phyloP scores from a whole-genome alignment of 1,284 basidiomycete genomes.

The Microbotryomycetes sp. region DNA sequence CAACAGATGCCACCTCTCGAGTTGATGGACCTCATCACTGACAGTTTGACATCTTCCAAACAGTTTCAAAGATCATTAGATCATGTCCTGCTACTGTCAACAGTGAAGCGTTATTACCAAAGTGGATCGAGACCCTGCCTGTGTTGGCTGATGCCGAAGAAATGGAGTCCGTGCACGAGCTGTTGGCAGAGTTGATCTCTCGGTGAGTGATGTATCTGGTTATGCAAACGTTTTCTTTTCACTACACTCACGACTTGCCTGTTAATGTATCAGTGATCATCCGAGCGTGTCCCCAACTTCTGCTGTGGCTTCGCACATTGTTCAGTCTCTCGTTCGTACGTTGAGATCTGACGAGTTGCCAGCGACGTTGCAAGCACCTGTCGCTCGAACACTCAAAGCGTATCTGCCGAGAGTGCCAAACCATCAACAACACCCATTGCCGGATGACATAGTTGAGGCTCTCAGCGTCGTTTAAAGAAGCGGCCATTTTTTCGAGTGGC shows the following conservation, averaged over 20 bases:
- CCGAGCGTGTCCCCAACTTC: background rate
- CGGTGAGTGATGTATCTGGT: background rate
- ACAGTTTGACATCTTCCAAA: background rate
- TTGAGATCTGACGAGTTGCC: background rate
- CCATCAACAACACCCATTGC: too few relatives aligned
- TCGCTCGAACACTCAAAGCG: constrained; percentile 6
- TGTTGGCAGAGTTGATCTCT: constrained; percentile 7
- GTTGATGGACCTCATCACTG: background rate
- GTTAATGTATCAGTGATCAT: background rate
- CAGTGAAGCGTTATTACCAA: background rate
- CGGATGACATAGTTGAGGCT: too few relatives aligned
- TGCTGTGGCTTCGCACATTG: constrained; percentile 1
- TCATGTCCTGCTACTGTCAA: background rate
- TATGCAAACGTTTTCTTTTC: background rate
- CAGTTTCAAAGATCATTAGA: constrained; percentile 12
- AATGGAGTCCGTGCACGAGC: constrained; percentile 1
- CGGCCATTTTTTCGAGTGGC: too few relatives aligned
- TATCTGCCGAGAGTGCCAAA: constrained; percentile 1
- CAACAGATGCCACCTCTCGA: background rate
- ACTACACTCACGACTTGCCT: background rate
- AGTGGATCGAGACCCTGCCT: constrained; percentile 6
- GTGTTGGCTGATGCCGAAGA: constrained; percentile 15
- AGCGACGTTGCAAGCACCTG: background rate
- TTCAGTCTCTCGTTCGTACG: background rate
- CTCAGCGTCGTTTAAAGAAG: too few relatives aligned